Evolutionary conservation across 2,329 filamentous ascomycete species (phyloP).

Genomic region (Penicillium brasilianum): DNA sequence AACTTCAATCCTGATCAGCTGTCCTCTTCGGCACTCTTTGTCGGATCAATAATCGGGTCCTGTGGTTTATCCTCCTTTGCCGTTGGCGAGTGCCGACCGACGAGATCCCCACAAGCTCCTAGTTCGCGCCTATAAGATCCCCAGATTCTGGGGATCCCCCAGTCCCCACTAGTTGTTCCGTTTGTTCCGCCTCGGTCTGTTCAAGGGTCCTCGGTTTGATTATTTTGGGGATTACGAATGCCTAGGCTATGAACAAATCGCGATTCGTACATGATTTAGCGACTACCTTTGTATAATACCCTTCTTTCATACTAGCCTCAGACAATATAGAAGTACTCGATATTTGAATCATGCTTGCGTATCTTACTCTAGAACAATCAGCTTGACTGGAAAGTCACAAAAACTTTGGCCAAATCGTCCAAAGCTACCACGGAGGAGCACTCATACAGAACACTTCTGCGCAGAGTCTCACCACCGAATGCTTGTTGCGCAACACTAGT

Average conservation of each 20-base stretch:
- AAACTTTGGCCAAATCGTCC: constrained; percentile 32
- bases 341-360: neutral
- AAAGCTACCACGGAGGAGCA: constrained; percentile 26
- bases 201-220: neutral
- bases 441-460: constrained; percentile 35
- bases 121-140: constrained; percentile 5
- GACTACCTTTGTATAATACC: neutral
- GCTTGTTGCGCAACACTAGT: constrained; percentile 18
- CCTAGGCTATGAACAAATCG: neutral
- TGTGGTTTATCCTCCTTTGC: neutral
- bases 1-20: neutral
- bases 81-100: constrained; percentile 12
- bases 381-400: constrained; percentile 20
- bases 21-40: neutral
- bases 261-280: neutral
- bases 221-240: neutral
- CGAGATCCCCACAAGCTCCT: neutral
- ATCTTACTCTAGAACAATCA: neutral
- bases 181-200: neutral
- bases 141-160: neutral
- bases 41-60: neutral
- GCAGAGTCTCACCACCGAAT: constrained; percentile 30
- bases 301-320: neutral
- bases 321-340: neutral
- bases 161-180: neutral